A percentile compares a stretch with the other conserved stretches of the same genome.
Conservation (phyloP, 768 basidiomycete genomes). For the Neoboletus subvelutipes region DNA sequence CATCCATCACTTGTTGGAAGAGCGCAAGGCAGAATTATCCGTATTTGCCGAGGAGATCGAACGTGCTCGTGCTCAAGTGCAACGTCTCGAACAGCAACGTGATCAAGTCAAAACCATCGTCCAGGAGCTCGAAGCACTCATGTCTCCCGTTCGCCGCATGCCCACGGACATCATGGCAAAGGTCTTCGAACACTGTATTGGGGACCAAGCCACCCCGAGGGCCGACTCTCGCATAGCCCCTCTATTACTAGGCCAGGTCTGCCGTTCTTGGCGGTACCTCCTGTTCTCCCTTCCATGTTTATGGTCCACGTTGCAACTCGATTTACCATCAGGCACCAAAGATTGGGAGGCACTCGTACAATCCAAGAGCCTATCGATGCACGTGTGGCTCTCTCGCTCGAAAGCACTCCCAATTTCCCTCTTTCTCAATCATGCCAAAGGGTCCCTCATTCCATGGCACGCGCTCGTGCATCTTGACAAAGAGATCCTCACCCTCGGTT, state of each 20-base stretch:
- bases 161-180: slow-evolving; percentile 31
- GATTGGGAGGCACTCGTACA: slow-evolving; percentile 30
- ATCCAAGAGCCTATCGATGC: slow-evolving; percentile 27
- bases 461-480: slow-evolving; percentile 32
- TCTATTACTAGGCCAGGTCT: slow-evolving; percentile 30
- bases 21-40: slow-evolving; percentile 16
- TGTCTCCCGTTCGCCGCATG: slow-evolving; percentile 32
- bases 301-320: slow-evolving; percentile 26
- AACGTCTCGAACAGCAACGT: slow-evolving; percentile 18
- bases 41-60: slow-evolving; percentile 20
- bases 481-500: slow-evolving; percentile 27
- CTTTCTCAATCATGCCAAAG: slow-evolving; percentile 23
- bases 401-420: slow-evolving; percentile 31
- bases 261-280: slow-evolving; percentile 32
- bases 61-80: slow-evolving; percentile 22
- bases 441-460: slow-evolving; percentile 22
- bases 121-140: slow-evolving; percentile 26
- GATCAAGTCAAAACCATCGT: slow-evolving; percentile 13
- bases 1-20: slow-evolving; percentile 16
- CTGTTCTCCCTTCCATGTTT: slow-evolving; percentile 28
- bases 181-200: slow-evolving; percentile 26
- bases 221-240: slow-evolving; percentile 19
- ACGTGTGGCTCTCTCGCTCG: slow-evolving; percentile 31
- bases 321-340: slow-evolving; percentile 18
- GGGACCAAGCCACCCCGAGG: slow-evolving; percentile 8